A percentile compares a stretch with the other conserved stretches of the same genome.
Evolutionary conservation across 2,329 filamentous ascomycete species (phyloP).

Genomic region (Scortechinia acanthostroma): DNA sequence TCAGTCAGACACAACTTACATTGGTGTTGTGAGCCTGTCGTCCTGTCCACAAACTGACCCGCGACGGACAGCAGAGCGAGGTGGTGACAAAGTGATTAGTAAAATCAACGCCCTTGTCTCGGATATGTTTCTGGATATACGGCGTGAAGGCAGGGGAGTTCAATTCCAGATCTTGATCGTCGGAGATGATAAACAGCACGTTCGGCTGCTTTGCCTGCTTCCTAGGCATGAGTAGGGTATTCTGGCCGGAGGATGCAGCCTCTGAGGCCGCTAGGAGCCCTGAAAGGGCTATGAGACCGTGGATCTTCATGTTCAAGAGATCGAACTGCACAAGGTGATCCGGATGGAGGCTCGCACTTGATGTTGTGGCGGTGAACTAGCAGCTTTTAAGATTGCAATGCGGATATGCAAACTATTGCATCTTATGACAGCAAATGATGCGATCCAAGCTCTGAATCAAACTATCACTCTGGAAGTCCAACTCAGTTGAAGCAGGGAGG

Average conservation of each 20-base stretch:
- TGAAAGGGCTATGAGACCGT: not conserved
- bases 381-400: too few species aligned
- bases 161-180: slow-evolving; percentile 58
- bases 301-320: too few species aligned
- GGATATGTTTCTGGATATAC: slow-evolving; percentile 41
- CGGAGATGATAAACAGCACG: slow-evolving; percentile 55
- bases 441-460: too few species aligned
- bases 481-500: too few species aligned
- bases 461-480: too few species aligned
- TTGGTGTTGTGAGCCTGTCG: slow-evolving; percentile 58
- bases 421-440: too few species aligned
- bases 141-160: slow-evolving; percentile 51
- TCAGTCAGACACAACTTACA: slow-evolving; percentile 43
- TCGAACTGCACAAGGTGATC: too few species aligned
- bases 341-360: too few species aligned
- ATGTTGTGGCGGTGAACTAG: too few species aligned
- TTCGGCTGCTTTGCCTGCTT: slow-evolving; percentile 26
- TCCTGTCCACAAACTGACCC: slow-evolving; percentile 54
- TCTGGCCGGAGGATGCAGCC: too few species aligned
- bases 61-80: slow-evolving; percentile 53
- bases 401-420: too few species aligned
- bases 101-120: slow-evolving; percentile 45
- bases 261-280: not conserved
- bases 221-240: too few species aligned
- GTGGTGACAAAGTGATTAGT: slow-evolving; percentile 53